Percentiles rank a stretch among this genome's conserved stretches.
Evolutionary conservation across 179 eudicot species (phyloP).

Genomic region (Patellifolia procumbens): DNA sequence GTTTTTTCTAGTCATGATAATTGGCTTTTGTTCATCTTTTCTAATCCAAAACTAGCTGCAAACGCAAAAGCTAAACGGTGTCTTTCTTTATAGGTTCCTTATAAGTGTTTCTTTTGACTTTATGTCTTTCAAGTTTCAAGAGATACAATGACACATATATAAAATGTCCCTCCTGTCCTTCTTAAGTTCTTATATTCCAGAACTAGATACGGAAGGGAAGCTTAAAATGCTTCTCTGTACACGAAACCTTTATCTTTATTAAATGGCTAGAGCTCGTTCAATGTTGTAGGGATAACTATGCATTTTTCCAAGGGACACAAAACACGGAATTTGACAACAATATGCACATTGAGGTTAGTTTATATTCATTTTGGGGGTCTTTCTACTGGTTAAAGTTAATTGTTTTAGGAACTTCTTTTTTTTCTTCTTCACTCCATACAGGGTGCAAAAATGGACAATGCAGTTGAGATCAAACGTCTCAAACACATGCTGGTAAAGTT

Average conservation of each 20-base stretch:
- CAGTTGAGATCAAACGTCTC: constrained; percentile 63
- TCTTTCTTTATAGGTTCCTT: too few relatives aligned
- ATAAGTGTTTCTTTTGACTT: too few relatives aligned
- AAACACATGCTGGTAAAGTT: constrained; percentile 67
- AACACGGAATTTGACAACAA: constrained; percentile 32
- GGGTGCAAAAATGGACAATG: constrained; percentile 42
- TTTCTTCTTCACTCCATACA: constrained; percentile 27
- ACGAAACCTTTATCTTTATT: not conserved
- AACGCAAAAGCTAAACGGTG: too few relatives aligned
- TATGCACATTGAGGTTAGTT: constrained; percentile 50
- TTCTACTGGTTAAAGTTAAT: not conserved
- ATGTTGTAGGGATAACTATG: constrained; percentile 38
- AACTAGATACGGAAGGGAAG: not conserved
- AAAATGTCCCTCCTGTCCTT: not conserved
- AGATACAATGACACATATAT: not conserved
- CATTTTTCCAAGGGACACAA: constrained; percentile 33
- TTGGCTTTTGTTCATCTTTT: not conserved
- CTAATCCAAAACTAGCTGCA: not conserved
- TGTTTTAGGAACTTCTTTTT: not conserved
- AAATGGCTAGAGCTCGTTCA: not conserved
- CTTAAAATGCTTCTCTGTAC: not conserved
- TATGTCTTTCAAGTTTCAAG: not conserved
- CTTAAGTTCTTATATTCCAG: not conserved
- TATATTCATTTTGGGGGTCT: not conserved
- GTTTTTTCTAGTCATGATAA: not conserved